Conservation (phyloP, 306 rosid genomes). For the Spatholobus suberectus region DNA sequence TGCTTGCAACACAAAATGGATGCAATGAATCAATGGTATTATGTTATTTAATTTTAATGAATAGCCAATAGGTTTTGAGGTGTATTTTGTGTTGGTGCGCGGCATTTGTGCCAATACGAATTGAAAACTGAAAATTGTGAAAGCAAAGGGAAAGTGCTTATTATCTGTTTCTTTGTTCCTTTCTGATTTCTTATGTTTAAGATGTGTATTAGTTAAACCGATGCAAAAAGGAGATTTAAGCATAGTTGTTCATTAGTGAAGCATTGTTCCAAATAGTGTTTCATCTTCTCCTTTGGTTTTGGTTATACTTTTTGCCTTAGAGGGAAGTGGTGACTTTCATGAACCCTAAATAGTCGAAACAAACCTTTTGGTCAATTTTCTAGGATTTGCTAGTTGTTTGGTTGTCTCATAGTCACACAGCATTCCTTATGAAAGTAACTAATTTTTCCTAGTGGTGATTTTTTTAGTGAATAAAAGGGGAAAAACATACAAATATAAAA, state of each 20-base stretch:
- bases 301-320: not conserved
- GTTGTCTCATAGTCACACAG: not conserved
- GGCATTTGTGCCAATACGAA: not conserved
- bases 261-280: not conserved
- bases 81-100: not conserved
- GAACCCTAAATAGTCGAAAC: conserved; percentile 10
- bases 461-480: not conserved
- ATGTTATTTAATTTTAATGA: not conserved
- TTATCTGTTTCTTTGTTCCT: not conserved
- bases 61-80: not conserved
- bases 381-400: not conserved
- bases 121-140: not conserved
- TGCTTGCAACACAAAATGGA: not conserved
- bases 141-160: not conserved
- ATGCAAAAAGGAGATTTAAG: not conserved
- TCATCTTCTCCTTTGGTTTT: not conserved
- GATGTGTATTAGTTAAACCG: not conserved
- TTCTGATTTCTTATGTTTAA: not conserved
- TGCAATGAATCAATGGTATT: not conserved
- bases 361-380: not conserved
- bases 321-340: not conserved
- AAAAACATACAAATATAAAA: not conserved
- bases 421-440: not conserved
- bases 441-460: not conserved
- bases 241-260: not conserved